Conservation (phyloP, 164 flowering plant species). For the Vitis amurensis region DNA sequence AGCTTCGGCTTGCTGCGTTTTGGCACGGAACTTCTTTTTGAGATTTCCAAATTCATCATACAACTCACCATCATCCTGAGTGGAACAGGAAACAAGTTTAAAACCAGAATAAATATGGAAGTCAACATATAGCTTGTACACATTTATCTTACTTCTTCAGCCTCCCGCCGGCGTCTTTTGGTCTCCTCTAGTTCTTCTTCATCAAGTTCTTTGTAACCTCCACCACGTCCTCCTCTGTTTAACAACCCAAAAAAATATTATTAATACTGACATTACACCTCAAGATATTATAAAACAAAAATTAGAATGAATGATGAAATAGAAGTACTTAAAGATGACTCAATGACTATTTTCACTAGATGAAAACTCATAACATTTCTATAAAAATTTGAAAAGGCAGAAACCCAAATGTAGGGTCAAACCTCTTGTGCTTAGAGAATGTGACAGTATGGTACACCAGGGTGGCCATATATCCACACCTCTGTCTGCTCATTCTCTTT, state of each 20-base stretch:
- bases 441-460: too few species aligned
- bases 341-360: too few species aligned
- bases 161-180: constrained; percentile 77
- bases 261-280: neutral
- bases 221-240: constrained; percentile 93
- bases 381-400: too few species aligned
- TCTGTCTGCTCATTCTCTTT: too few species aligned
- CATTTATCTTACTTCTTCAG: constrained; percentile 69
- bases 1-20: constrained; percentile 70
- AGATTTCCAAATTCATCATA: constrained; percentile 99
- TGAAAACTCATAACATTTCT: too few species aligned
- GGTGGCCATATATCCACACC: too few species aligned
- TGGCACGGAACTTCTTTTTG: constrained; percentile 94
- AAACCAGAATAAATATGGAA: constrained; percentile 5
- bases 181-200: constrained; percentile 98
- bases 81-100: constrained; percentile 5
- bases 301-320: too few species aligned
- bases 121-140: neutral
- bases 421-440: too few species aligned
- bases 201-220: constrained; percentile 98
- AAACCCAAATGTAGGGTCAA: too few species aligned
- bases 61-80: constrained; percentile 96
- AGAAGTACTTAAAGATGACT: too few species aligned
- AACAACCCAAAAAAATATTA: constrained; percentile 4
- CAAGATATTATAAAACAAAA: too few species aligned